phyloP scores from a whole-genome alignment of 805 yeast genomes.

The Myxozyma kluyveri region DNA sequence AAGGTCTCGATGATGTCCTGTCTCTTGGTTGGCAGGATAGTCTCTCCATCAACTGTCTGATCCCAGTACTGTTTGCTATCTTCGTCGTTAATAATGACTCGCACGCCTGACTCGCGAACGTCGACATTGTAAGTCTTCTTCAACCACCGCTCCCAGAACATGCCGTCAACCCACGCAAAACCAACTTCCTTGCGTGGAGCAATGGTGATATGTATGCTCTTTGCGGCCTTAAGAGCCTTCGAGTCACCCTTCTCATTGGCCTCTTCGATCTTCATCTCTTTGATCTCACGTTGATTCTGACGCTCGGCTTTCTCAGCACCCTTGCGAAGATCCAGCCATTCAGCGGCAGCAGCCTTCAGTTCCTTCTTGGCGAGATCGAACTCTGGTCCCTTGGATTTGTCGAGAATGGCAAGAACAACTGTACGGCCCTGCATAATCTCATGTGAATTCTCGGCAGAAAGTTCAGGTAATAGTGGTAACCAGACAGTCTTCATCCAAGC shows the following conservation, averaged over 20 bases:
- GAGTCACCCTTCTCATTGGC: slow-evolving; percentile 38
- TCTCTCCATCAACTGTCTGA: slow-evolving; percentile 29
- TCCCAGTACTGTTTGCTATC: slow-evolving; percentile 38
- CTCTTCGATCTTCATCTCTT: slow-evolving; percentile 37
- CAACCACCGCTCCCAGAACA: slow-evolving; percentile 39
- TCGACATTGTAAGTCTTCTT: slow-evolving; percentile 34
- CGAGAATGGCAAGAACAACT: slow-evolving; percentile 38
- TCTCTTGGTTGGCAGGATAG: slow-evolving; percentile 21
- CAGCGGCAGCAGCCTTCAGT: slow-evolving; percentile 36
- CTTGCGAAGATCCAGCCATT: slow-evolving; percentile 31
- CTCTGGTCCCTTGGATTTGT: slow-evolving; percentile 33
- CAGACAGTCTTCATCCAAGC: slow-evolving; percentile 39
- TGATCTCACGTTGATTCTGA: slow-evolving; percentile 34
- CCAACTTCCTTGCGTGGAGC: slow-evolving; percentile 33
- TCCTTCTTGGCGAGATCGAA: slow-evolving; percentile 33
- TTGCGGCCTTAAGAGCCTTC: slow-evolving; percentile 35
- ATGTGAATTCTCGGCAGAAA: slow-evolving; percentile 39
- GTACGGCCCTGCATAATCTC: slow-evolving; percentile 35
- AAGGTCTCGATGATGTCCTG: slow-evolving; percentile 21
- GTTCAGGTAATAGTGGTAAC: slow-evolving; percentile 40
- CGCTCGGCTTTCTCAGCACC: slow-evolving; percentile 32
- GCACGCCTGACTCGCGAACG: slow-evolving; percentile 27
- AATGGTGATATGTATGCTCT: slow-evolving; percentile 33
- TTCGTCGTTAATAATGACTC: slow-evolving; percentile 36
- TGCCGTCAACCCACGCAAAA: slow-evolving; percentile 41